Conservation (phyloP, 2,329 filamentous ascomycete genomes). For the Daldinia sp. region DNA sequence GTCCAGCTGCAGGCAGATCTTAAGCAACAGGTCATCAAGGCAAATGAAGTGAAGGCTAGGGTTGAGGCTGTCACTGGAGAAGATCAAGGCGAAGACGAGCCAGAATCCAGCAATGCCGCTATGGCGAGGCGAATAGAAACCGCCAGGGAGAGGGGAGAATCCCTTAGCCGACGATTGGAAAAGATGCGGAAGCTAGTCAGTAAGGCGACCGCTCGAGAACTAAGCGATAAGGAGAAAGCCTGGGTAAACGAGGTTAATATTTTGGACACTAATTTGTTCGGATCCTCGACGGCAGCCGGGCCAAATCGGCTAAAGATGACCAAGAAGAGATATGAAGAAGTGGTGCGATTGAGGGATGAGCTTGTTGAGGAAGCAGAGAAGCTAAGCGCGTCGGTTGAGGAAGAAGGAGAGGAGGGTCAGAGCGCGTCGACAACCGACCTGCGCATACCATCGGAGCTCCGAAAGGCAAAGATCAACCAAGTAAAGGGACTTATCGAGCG, state of each 20-base stretch:
- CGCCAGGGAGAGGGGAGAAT: conserved; percentile 57
- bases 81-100: conserved; percentile 60
- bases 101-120: conserved; percentile 62
- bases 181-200: conserved; percentile 52
- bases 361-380: conserved; percentile 61
- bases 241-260: conserved; percentile 56
- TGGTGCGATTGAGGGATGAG: conserved; percentile 62
- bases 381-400: conserved; percentile 45
- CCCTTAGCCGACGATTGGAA: conserved; percentile 62
- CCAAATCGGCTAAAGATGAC: conserved; percentile 57
- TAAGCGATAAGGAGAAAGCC: conserved; percentile 69
- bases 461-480: conserved; percentile 69
- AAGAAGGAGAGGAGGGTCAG: conserved; percentile 43
- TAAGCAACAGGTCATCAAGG: conserved; percentile 70
- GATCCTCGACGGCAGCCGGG: conserved; percentile 45
- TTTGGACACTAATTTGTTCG: conserved; percentile 53
- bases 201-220: conserved; percentile 57
- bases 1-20: conserved; percentile 73
- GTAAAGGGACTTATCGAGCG: conserved; percentile 70
- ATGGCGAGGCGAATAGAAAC: conserved; percentile 63
- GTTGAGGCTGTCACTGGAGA: conserved; percentile 72
- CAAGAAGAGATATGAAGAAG: conserved; percentile 65
- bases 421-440: conserved; percentile 52
- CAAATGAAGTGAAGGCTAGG: conserved; percentile 69
- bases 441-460: conserved; percentile 66